Conservation (phyloP, 768 basidiomycete species). For the Boletus reticulatus region DNA sequence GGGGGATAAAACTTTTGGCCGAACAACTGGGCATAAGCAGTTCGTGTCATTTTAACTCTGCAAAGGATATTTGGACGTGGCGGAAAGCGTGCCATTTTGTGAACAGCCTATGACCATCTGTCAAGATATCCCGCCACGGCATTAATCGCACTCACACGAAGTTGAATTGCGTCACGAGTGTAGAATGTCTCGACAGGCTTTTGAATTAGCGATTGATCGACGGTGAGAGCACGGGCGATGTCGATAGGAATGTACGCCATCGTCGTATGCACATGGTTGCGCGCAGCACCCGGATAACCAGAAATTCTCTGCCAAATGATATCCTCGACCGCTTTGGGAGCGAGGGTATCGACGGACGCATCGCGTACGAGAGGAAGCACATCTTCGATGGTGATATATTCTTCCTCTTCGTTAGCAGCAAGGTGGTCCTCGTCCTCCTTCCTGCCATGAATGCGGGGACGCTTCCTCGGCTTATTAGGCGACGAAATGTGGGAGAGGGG, state of each 20-base stretch:
- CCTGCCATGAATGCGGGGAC: constrained; percentile 42
- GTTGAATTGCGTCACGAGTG: constrained; percentile 86
- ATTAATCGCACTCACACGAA: constrained; percentile 60
- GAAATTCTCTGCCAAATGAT: constrained; percentile 69
- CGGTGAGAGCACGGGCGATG: constrained; percentile 68
- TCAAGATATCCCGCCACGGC: constrained; percentile 1
- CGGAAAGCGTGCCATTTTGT: constrained; percentile 88
- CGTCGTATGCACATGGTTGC: constrained; percentile 70
- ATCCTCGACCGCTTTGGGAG: constrained; percentile 58
- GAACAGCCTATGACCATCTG: constrained; percentile 60
- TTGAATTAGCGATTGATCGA: constrained; percentile 70
- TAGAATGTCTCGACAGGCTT: constrained; percentile 92
- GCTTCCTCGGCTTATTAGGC: constrained; percentile 51
- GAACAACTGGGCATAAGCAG: constrained; percentile 89
- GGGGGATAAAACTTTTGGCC: constrained; percentile 94
- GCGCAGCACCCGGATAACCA: constrained; percentile 70
- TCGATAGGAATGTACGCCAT: constrained; percentile 79
- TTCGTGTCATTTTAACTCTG: constrained; percentile 77
- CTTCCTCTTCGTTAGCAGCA: constrained; percentile 40
- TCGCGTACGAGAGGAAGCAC: constrained; percentile 65
- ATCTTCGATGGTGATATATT: constrained; percentile 57
- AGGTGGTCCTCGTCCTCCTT: constrained; percentile 49
- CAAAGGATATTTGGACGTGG: constrained; percentile 63
- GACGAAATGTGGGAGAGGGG: constrained; percentile 75
- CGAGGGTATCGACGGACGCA: constrained; percentile 50